Evolutionary conservation across 345 rosid genomes (phyloP).

Genomic region (Draba incana): DNA sequence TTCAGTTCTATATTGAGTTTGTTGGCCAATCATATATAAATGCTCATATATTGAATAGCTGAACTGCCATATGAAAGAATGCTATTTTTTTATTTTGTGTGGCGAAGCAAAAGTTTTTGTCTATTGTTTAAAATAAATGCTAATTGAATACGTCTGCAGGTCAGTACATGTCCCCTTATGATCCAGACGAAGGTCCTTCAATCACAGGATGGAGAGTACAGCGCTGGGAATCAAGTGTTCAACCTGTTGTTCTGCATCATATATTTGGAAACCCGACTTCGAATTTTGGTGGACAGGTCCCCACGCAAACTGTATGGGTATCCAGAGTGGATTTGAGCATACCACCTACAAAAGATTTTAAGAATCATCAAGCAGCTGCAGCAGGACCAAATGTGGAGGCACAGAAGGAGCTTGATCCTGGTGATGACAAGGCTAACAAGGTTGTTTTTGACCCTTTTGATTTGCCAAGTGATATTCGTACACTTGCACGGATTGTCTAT

Average conservation of each 20-base stretch:
- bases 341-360: slow-evolving; percentile 85
- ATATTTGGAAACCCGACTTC: slow-evolving; percentile 96
- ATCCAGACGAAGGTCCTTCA: slow-evolving; percentile 99
- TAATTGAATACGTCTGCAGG: slow-evolving; percentile 52
- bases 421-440: slow-evolving; percentile 62
- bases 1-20: slow-evolving; percentile 12
- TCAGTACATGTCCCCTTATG: slow-evolving; percentile 98
- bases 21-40: slow-evolving; percentile 8
- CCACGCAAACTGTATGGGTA: slow-evolving; percentile 94
- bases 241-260: slow-evolving; percentile 96
- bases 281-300: slow-evolving; percentile 93
- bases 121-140: not conserved
- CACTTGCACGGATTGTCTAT: slow-evolving; percentile 91
- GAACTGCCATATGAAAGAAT: slow-evolving; percentile 7
- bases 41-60: slow-evolving; percentile 12
- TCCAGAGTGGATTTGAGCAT: slow-evolving; percentile 97
- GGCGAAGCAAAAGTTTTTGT: slow-evolving; percentile 12
- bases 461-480: slow-evolving; percentile 94
- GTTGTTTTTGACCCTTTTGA: slow-evolving; percentile 96
- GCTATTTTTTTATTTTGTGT: slow-evolving; percentile 1
- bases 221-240: slow-evolving; percentile 98
- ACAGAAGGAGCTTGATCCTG: slow-evolving; percentile 56
- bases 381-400: slow-evolving; percentile 58
- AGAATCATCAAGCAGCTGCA: slow-evolving; percentile 56
- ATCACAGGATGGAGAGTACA: slow-evolving; percentile 99